A percentile compares a stretch with the other conserved stretches of the same genome.
These are phyloP conservation scores for Ceratobasidium papillatum DNA, from an alignment of 1,284 basidiomycete species.

Conservation along the genomic window DNA sequence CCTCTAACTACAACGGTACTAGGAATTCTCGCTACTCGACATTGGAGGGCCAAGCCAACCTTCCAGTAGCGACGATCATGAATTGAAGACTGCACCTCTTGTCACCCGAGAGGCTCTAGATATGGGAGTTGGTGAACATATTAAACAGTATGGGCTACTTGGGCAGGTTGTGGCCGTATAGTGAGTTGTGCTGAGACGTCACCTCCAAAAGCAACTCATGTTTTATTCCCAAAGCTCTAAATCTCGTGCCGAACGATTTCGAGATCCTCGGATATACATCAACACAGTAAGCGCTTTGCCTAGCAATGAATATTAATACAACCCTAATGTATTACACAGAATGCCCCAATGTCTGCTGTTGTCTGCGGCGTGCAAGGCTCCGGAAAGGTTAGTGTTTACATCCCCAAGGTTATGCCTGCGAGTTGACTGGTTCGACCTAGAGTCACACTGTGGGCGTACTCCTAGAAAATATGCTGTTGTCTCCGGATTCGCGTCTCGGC, in stretches of 20 bases:
- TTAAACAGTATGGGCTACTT: conserved; percentile 51
- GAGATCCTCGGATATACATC: conserved; percentile 50
- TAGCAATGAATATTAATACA: neutral
- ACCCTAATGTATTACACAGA: conserved; percentile 52
- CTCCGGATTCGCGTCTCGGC: conserved; percentile 60
- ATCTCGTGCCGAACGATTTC: conserved; percentile 39
- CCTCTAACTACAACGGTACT: neutral
- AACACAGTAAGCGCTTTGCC: conserved; percentile 49
- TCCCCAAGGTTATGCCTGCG: neutral
- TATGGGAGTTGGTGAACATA: conserved; percentile 42
- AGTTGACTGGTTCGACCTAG: neutral
- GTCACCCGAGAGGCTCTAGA: conserved; percentile 50
- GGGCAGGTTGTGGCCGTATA: conserved; percentile 49
- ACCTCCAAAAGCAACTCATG: neutral
- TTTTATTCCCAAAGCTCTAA: conserved; percentile 41
- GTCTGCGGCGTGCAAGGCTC: conserved; percentile 70
- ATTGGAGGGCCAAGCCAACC: conserved; percentile 20
- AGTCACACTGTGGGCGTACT: conserved; percentile 70
- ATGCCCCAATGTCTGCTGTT: conserved; percentile 66
- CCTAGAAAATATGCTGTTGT: conserved; percentile 71
- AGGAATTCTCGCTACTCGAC: conserved; percentile 37
- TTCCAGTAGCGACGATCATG: conserved; percentile 47
- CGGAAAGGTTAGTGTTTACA: conserved; percentile 60
- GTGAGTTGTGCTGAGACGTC: conserved; percentile 44
- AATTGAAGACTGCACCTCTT: conserved; percentile 51